Conservation (phyloP, 306 rosid genomes). For the Albizia julibrissin region DNA sequence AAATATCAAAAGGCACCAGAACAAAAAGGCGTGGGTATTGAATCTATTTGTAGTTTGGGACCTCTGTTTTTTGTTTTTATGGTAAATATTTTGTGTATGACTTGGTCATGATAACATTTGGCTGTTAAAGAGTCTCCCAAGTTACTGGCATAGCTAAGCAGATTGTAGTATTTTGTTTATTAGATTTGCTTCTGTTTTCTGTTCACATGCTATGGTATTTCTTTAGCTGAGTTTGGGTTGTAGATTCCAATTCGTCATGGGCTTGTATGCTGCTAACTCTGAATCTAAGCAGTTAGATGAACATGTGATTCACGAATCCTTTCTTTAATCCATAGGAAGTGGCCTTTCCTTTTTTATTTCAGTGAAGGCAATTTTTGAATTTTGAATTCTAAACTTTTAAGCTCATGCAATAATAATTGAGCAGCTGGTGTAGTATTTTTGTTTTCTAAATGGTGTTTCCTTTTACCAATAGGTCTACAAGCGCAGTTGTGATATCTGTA, state of each 20-base stretch:
- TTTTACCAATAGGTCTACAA: constrained; percentile 71
- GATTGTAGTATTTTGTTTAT: background rate
- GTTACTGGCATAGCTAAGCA: background rate
- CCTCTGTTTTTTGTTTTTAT: background rate
- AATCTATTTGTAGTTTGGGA: background rate
- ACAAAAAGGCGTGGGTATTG: too few relatives aligned
- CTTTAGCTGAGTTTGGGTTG: background rate
- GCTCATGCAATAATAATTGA: constrained; percentile 22
- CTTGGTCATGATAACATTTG: background rate
- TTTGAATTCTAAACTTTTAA: background rate
- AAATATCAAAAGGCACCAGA: too few relatives aligned
- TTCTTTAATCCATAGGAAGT: constrained; percentile 12
- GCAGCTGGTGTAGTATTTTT: constrained; percentile 5
- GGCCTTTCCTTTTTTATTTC: constrained; percentile 10
- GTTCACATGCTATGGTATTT: background rate
- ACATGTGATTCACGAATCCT: constrained; percentile 22
- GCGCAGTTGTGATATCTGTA: constrained; percentile 83
- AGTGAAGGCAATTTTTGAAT: background rate
- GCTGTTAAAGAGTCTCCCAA: too few relatives aligned
- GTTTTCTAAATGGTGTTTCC: constrained; percentile 26
- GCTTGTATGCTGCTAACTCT: constrained; percentile 5
- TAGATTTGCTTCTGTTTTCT: background rate
- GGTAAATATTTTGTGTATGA: background rate
- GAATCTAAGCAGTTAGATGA: constrained; percentile 27
- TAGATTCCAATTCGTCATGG: background rate